Evolutionary conservation across 2,329 filamentous ascomycete species (phyloP), one percentile per base, ranked within the genome.

Genomic region (Diaporthe aspalathi): DNA sequence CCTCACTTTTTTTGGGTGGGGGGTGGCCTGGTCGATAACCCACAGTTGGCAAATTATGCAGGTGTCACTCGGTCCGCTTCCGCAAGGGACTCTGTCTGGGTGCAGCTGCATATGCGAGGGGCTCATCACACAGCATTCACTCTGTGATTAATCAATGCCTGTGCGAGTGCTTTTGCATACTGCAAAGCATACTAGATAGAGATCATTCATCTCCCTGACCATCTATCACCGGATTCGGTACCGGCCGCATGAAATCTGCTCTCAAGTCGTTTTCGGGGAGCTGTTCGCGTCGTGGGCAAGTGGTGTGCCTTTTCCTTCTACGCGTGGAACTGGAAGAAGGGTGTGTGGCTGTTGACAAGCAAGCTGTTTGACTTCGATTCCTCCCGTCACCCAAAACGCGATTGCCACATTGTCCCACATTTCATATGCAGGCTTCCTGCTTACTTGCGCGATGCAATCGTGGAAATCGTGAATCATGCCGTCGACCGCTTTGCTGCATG

Each of bases 41-140:
- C 69, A 66, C 56, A 40, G 69, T 68, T 73, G 68, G 71, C 57
- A 70, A 69, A 53, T 60, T 60, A 67, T 73, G 72, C 72, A 73
- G 69, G 62, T 73, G 68, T 66, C 68, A 71, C 49, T 71, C 72
- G 72, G 72, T 70, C 69, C 72, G 72, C 65, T 68, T 71, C 72
- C 72, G 69, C 50, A 57, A 20, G 56, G 63, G 62, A 68, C 63
- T 68, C 69, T 65, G 53, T 68, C 69, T 65, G 47, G 66, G 45
- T 54, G 65, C 49, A 60, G 65, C 50, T 73, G 69, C 69, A 73
- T 73, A 71, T 73, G 69, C 69, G 52, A 68, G 69, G 66, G 57
- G 62, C n/a, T 40, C 32, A 60, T 60, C 67, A 68, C 60, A 65
- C 54, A 68, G 56, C 54, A 68, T 68, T 68, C 67, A 52, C 67